phyloP scores from a whole-genome alignment of 768 basidiomycete species.

The Suillus sp. region DNA sequence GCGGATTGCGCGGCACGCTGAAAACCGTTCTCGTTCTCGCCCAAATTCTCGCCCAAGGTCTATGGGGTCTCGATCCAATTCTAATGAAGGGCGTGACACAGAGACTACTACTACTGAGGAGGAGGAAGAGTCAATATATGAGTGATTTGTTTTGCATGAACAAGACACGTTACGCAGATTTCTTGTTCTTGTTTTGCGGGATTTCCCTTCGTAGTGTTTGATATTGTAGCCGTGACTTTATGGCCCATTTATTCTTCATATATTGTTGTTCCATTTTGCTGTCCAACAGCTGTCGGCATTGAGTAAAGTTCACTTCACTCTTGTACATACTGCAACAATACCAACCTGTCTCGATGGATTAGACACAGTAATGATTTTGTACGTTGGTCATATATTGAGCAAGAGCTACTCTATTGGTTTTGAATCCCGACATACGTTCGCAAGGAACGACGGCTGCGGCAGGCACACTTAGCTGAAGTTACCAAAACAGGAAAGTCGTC shows the following conservation, averaged over 20 bases:
- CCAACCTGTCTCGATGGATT: background rate
- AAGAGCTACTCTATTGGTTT: background rate
- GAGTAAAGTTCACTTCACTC: background rate
- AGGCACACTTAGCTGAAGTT: constrained; percentile 59
- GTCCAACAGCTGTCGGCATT: background rate
- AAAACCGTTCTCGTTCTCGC: constrained; percentile 18
- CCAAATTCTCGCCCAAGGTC: constrained; percentile 13
- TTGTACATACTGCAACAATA: background rate
- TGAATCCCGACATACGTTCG: background rate
- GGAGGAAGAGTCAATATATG: constrained; percentile 16
- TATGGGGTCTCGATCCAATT: background rate
- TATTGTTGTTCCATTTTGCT: constrained; percentile 2
- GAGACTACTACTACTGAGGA: constrained; percentile 5
- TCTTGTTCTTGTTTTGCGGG: background rate
- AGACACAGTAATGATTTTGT: background rate
- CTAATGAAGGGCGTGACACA: constrained; percentile 8
- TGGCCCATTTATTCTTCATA: constrained; percentile 1
- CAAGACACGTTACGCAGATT: background rate
- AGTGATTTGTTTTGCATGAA: constrained; percentile 1
- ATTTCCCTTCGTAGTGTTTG: background rate
- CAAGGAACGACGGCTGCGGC: background rate
- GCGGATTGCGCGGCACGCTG: constrained; percentile 18
- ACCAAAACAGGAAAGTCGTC: constrained; percentile 36
- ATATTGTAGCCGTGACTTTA: background rate
- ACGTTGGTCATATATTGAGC: background rate